Conservation (phyloP, 805 yeast species). For the Monosporozyma siamensis region DNA sequence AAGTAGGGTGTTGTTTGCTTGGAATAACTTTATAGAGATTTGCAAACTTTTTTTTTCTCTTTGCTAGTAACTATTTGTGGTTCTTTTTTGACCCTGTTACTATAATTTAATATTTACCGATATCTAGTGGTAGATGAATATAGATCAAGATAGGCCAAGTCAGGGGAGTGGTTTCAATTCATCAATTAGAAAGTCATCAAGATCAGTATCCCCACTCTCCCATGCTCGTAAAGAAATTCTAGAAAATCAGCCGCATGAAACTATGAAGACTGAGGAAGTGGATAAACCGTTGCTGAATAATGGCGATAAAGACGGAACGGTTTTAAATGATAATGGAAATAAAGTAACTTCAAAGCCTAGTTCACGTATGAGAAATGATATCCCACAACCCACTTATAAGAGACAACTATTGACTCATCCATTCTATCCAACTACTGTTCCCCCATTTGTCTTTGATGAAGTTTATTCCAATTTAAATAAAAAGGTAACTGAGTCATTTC, state of each 20-base stretch:
- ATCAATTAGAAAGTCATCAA: neutral
- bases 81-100: no score
- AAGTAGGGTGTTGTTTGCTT: no score
- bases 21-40: no score
- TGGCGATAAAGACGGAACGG: no score
- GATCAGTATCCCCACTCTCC: neutral
- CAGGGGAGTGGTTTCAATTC: neutral
- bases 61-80: no score
- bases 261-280: no score
- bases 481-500: neutral
- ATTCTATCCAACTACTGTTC: constrained; percentile 38
- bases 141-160: neutral
- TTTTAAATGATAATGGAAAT: no score
- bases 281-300: no score
- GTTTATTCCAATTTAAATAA: constrained; percentile 12
- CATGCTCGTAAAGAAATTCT: neutral
- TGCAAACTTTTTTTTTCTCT: no score
- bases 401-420: constrained; percentile 9
- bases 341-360: no score
- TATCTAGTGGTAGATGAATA: no score
- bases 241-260: neutral
- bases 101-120: no score
- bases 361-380: neutral
- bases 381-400: neutral
- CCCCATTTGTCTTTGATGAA: constrained; percentile 57